Evolutionary conservation across 768 basidiomycete genomes (phyloP).

Genomic region (Amanita jacksonii): DNA sequence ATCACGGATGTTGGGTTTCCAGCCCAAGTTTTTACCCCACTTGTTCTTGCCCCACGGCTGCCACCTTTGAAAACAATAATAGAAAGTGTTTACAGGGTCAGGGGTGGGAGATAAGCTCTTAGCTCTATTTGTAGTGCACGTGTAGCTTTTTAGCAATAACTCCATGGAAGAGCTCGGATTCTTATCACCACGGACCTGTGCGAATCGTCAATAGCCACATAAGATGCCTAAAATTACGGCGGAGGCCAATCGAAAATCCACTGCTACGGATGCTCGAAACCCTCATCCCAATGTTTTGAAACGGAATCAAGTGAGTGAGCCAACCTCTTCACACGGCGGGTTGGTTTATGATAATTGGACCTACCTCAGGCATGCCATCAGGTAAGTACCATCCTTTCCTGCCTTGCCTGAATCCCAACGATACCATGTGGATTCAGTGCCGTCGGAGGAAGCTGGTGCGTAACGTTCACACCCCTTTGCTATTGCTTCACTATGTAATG

Average conservation of each 20-base stretch:
- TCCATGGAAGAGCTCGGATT: neutral
- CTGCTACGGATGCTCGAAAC: conserved; percentile 19
- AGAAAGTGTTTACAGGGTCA: too few species aligned
- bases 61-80: too few species aligned
- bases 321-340: neutral
- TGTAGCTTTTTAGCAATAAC: too few species aligned
- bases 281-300: conserved; percentile 40
- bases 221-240: conserved; percentile 32
- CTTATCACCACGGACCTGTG: neutral
- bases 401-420: conserved; percentile 12
- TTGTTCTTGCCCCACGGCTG: too few species aligned
- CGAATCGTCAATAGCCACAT: neutral
- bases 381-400: conserved; percentile 27
- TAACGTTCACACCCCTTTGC: conserved; percentile 7
- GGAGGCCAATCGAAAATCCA: conserved; percentile 17
- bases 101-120: too few species aligned
- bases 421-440: conserved; percentile 33
- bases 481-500: too few species aligned
- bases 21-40: too few species aligned
- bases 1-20: too few species aligned
- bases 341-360: neutral
- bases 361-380: conserved; percentile 42
- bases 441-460: conserved; percentile 65
- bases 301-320: conserved; percentile 36
- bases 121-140: too few species aligned